Percentiles rank a stretch among this genome's conserved stretches.
phyloP scores from a whole-genome alignment of 805 yeast species.

The Starmerella khaoyaiensis region DNA sequence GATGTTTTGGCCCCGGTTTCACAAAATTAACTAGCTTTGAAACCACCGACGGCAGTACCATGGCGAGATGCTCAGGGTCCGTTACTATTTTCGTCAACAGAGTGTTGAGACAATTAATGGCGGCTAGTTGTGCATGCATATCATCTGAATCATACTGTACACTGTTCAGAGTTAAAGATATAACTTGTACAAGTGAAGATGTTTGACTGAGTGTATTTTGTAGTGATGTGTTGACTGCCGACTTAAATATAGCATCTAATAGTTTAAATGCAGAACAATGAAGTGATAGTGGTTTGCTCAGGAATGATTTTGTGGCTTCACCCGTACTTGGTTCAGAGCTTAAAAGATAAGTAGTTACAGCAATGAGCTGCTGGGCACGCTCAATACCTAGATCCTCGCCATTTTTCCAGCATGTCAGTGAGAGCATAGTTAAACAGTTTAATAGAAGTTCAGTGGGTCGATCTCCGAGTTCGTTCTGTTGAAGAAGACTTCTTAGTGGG shows the following conservation, averaged over 20 bases:
- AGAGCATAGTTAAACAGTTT: constrained; percentile 34
- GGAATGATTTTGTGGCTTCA: constrained; percentile 3
- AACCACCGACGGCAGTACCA: constrained; percentile 16
- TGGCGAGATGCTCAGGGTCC: constrained; percentile 12
- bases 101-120: constrained; percentile 15
- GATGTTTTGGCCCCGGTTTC: constrained; percentile 9
- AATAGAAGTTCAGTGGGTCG: constrained; percentile 36
- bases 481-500: constrained; percentile 44
- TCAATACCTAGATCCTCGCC: constrained; percentile 11
- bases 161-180: constrained; percentile 20
- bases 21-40: constrained; percentile 18
- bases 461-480: constrained; percentile 35
- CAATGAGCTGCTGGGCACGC: constrained; percentile 20
- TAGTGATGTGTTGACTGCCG: constrained; percentile 12
- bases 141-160: constrained; percentile 16
- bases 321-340: constrained; percentile 15
- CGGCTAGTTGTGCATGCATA: constrained; percentile 17
- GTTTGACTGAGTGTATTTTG: constrained; percentile 11
- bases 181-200: constrained; percentile 21
- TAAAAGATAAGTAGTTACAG: constrained; percentile 22
- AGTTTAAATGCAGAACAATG: constrained; percentile 24
- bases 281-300: constrained; percentile 17
- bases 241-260: constrained; percentile 17
- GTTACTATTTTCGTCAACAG: constrained; percentile 9
- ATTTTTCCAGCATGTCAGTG: constrained; percentile 22